Percentiles rank a stretch among this genome's conserved stretches.
These are phyloP conservation scores for Talaromyces adpressus DNA, from an alignment of 495 filamentous ascomycete species.

Conservation along the genomic window DNA sequence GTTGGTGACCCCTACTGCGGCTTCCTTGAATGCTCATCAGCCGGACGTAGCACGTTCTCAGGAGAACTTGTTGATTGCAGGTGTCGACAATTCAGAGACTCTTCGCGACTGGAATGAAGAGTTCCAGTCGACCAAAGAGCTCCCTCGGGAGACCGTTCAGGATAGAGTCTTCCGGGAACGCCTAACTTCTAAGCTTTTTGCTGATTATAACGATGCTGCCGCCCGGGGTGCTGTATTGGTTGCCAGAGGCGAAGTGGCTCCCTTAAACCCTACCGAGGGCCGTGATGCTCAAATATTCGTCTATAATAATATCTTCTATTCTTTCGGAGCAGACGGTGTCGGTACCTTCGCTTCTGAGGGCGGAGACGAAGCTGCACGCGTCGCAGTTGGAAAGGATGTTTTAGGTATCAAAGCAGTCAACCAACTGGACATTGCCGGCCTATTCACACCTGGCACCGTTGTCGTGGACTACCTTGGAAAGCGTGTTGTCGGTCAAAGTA, in stretches of 20 bases:
- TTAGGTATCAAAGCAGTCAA: conserved; percentile 90
- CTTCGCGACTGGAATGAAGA: conserved; percentile 99
- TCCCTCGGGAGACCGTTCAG: conserved; percentile 86
- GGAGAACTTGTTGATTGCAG: conserved; percentile 83
- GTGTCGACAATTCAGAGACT: conserved; percentile 88
- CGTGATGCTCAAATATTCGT: conserved; percentile 97
- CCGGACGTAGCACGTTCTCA: conserved; percentile 83
- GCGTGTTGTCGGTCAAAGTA: conserved; percentile 95
- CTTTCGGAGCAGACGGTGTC: conserved; percentile 94
- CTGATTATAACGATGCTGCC: conserved; percentile 95
- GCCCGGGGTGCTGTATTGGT: conserved; percentile 89
- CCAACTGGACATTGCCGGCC: conserved; percentile 87
- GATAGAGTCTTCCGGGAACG: conserved; percentile 95
- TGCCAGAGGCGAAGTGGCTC: conserved; percentile 85
- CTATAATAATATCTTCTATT: conserved; percentile 99
- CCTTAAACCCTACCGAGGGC: conserved; percentile 92
- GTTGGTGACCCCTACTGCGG: conserved; percentile 65
- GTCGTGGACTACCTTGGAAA: conserved; percentile 97
- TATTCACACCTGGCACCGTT: conserved; percentile 93
- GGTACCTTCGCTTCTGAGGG: conserved; percentile 95
- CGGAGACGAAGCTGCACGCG: conserved; percentile 92
- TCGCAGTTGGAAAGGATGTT: conserved; percentile 96
- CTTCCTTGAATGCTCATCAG: conserved; percentile 60
- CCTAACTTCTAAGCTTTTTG: conserved; percentile 89
- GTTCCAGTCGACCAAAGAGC: conserved; percentile 91